Evolutionary conservation across 192 early-diverging fungal species (phyloP), one percentile per base, ranked within the genome.

Genomic region (Coemansia asiatica): DNA sequence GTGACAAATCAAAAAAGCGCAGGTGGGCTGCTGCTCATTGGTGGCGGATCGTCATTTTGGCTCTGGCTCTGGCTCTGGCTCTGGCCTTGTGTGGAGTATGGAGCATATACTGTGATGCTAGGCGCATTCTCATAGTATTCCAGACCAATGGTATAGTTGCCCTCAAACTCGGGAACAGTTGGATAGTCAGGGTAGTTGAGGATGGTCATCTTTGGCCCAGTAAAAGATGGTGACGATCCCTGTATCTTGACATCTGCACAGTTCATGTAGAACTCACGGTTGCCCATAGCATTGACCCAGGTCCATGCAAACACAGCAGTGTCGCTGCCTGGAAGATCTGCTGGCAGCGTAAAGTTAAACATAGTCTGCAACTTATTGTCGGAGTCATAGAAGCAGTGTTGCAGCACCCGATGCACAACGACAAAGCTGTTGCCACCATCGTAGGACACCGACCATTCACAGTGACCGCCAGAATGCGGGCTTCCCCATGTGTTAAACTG

Each of bases 261-360:
- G 22, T 66, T 58, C 64, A 66, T 66, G 40, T 66, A 66, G 56
- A 66, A 66, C 64, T 66, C 64, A 55, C 86, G 80, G 68, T 87
- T 85, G 18, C 82, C 86, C 26, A 79, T 60, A 7, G 83, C 81
- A 57, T 87, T 87, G 73, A 85, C 77, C 86, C 86, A 87, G 31
- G 84, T 60, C 86, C 85, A 86, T 21, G 76, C 69, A 36, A 87
- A 79, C n/a, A 76, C 69, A 19, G 62, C 83, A n/a, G 71, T 79
- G 50, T 76, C 55, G 18, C 55, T 57, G n/a, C 31, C 35, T 2
- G 87, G 87, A 55, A 82, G 66, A n/a, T 58, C 55, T n/a, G 44
- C 61, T 19, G 87, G 87, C 48, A 88, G 73, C 46, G 66, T 55
- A 49, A 66, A 66, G 8, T 54, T 48, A 6, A 54, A 66, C 55